phyloP scores from a whole-genome alignment of 2,329 filamentous ascomycete species.

The Diaporthe capsici region DNA sequence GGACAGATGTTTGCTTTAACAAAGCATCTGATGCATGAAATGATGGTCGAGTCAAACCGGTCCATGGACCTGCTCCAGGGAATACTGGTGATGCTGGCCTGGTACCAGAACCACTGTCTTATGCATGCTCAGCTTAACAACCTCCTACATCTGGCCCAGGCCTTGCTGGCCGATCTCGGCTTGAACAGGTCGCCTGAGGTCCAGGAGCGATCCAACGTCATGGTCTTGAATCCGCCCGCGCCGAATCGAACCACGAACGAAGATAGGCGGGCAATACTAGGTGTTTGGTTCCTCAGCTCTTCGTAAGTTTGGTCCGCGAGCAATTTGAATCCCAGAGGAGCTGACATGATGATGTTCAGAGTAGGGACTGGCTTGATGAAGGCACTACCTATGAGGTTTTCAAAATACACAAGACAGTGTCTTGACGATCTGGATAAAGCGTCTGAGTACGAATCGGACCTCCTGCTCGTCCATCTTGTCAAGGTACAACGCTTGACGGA shows the following conservation, averaged over 20 bases:
- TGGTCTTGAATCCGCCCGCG: slow-evolving; percentile 57
- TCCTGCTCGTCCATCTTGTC: slow-evolving; percentile 61
- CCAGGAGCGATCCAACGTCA: slow-evolving; percentile 58
- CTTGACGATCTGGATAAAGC: slow-evolving; percentile 59
- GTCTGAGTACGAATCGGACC: slow-evolving; percentile 62
- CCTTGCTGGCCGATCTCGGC: slow-evolving; percentile 62
- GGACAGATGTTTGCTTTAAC: slow-evolving; percentile 65
- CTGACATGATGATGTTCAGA: slow-evolving; percentile 48
- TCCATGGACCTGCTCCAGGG: slow-evolving; percentile 65
- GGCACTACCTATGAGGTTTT: slow-evolving; percentile 65
- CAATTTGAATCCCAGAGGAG: not conserved
- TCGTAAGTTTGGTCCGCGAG: slow-evolving; percentile 56
- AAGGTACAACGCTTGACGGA: slow-evolving; percentile 65
- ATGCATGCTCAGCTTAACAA: slow-evolving; percentile 67
- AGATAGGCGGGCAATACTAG: slow-evolving; percentile 65
- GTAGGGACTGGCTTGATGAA: slow-evolving; percentile 59
- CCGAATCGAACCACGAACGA: slow-evolving; percentile 61
- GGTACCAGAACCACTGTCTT: slow-evolving; percentile 69
- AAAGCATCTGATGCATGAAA: slow-evolving; percentile 60
- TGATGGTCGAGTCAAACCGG: slow-evolving; percentile 64
- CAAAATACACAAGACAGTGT: slow-evolving; percentile 66
- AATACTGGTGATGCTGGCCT: slow-evolving; percentile 63
- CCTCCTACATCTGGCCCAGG: slow-evolving; percentile 62
- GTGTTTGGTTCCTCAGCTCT: slow-evolving; percentile 68
- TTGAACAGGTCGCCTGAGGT: slow-evolving; percentile 58